Conservation (phyloP, 2,329 filamentous ascomycete species). For the Fusarium dimerum region DNA sequence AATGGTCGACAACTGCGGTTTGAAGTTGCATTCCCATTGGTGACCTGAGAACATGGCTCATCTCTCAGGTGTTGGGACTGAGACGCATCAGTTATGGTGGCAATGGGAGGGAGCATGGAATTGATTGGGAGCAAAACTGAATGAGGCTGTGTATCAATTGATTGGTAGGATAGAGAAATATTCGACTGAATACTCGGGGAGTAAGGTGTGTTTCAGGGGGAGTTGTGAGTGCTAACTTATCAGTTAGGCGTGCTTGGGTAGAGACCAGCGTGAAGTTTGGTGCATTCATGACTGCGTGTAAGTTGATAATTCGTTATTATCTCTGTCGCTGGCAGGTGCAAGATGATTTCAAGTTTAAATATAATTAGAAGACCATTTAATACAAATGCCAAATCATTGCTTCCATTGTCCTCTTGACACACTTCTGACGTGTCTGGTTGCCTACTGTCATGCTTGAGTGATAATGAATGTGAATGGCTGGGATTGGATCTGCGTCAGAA, state of each 20-base stretch:
- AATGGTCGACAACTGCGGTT: neutral
- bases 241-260: too few relatives aligned
- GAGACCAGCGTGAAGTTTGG: too few relatives aligned
- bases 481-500: conserved; percentile 7
- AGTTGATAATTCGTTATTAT: too few relatives aligned
- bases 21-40: neutral
- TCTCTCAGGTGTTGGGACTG: neutral
- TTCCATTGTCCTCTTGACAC: too few relatives aligned
- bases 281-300: too few relatives aligned
- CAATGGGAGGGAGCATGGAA: neutral
- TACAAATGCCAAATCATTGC: too few relatives aligned
- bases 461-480: conserved; percentile 14
- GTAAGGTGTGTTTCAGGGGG: too few relatives aligned
- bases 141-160: neutral
- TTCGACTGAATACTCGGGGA: too few relatives aligned
- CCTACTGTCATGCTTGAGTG: conserved; percentile 11
- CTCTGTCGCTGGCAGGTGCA: too few relatives aligned
- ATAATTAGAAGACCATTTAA: too few relatives aligned
- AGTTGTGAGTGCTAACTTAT: too few relatives aligned
- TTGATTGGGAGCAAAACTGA: neutral
- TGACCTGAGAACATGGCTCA: neutral
- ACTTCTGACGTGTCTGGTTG: conserved; percentile 10
- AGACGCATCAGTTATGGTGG: neutral
- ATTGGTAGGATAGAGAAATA: neutral
- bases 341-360: too few relatives aligned